These are phyloP conservation scores for Pleurotus ostreatus DNA, from an alignment of 768 basidiomycete genomes.

Conservation along the genomic window DNA sequence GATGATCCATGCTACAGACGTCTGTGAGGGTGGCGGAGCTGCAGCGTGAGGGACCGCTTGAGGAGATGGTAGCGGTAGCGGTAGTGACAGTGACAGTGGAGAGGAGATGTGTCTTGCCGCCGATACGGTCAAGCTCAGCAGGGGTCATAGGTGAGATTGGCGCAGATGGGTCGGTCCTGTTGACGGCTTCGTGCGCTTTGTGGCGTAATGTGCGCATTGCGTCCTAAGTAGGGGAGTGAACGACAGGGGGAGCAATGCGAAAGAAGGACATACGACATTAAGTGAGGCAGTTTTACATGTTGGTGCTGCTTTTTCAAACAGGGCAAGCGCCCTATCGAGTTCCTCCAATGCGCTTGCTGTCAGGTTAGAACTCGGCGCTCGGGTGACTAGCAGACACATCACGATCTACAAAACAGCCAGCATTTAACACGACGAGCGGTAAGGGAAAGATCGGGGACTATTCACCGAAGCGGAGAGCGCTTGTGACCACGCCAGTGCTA, in stretches of 20 bases:
- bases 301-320: slow-evolving; percentile 46
- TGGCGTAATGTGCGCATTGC: slow-evolving; percentile 35
- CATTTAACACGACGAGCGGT: not conserved
- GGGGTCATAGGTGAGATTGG: slow-evolving; percentile 23
- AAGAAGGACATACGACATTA: slow-evolving; percentile 31
- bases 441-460: not conserved
- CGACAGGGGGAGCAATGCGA: not conserved
- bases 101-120: slow-evolving; percentile 48
- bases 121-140: slow-evolving; percentile 51
- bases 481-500: slow-evolving; percentile 62
- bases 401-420: slow-evolving; percentile 38
- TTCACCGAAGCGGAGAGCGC: slow-evolving; percentile 62
- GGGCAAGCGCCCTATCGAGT: slow-evolving; percentile 35
- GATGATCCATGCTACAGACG: not conserved
- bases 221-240: slow-evolving; percentile 22
- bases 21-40: slow-evolving; percentile 4
- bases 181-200: slow-evolving; percentile 39
- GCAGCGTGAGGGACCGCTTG: not conserved
- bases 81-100: slow-evolving; percentile 15
- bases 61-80: not conserved
- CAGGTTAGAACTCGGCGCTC: slow-evolving; percentile 45
- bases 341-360: slow-evolving; percentile 44
- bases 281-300: slow-evolving; percentile 41
- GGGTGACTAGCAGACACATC: slow-evolving; percentile 51
- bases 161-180: slow-evolving; percentile 20